Evolutionary conservation across 768 basidiomycete species (phyloP), one percentile per base, ranked within the genome.

Genomic region (Trametes cubensis): DNA sequence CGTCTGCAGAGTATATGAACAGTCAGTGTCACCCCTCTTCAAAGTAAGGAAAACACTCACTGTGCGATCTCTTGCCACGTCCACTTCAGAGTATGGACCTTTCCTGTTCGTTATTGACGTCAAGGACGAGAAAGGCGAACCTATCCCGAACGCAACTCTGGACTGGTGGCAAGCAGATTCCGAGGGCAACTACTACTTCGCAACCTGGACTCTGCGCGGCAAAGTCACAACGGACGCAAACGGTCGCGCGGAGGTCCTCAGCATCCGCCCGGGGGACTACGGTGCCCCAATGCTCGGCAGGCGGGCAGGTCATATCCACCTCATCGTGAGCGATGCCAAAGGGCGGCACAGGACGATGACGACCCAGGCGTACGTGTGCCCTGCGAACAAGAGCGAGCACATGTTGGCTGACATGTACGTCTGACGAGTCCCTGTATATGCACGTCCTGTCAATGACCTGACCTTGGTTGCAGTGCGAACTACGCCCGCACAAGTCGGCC

Each of bases 141-240:
- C 70, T 1, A 34, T 70, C 4, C 62, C 68, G 17, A 39, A 67
- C 49, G 67, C 67, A 2, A 30, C 17, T 14, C 26, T 72, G 38
- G 68, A 72, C 57, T 64, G 62, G 64, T 72, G 71, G 71, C 71
- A 72, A 20, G 69, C 71, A 6, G 65, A 65, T 53, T 52, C 46
- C 45, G 57, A 54, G 7, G 71, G 71, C 10, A 38, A 20, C 14
- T 72, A 72, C 55, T 58, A 54, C 46, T 64, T 64, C 55, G 46
- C 58, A 2, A 57, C 67, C 11, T 70, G 68, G 55, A 61, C 45
- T 13, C 63, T 72, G 23, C 71, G 70, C 46, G 70, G 71, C 30
- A 69, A 60, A 46, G 59, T 67, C 40, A 57, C 21, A 17, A 66
- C 69, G 6, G 65, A 70, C 44, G 62, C 58, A 2, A 20, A 67